Percentiles rank a stretch among this genome's conserved stretches.
Conservation (phyloP, 164 flowering plant genomes). For the Macadamia tetraphylla region DNA sequence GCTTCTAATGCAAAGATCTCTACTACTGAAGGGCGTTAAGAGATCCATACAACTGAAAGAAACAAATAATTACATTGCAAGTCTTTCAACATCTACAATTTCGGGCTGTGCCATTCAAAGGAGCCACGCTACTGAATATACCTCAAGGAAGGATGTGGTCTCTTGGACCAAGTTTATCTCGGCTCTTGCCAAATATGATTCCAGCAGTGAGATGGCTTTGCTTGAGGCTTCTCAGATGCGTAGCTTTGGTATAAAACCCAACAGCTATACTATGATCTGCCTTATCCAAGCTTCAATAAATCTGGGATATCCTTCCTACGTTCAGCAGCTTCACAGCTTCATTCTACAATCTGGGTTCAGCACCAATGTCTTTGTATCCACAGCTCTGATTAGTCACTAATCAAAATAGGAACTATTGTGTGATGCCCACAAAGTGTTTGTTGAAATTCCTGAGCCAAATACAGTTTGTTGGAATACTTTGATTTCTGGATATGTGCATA, state of each 20-base stretch:
- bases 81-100: too few relatives aligned
- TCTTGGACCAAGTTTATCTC: too few relatives aligned
- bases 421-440: conserved; percentile 48
- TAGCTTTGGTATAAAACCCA: conserved; percentile 20
- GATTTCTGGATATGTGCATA: conserved; percentile 49
- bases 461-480: conserved; percentile 64
- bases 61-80: too few relatives aligned
- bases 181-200: too few relatives aligned
- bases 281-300: conserved; percentile 32
- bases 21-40: neutral
- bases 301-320: conserved; percentile 21
- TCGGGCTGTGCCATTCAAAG: too few relatives aligned
- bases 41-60: too few relatives aligned
- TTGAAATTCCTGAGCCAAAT: conserved; percentile 52
- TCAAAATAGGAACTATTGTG: conserved; percentile 20
- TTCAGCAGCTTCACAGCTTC: conserved; percentile 44
- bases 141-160: too few relatives aligned
- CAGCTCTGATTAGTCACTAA: conserved; percentile 40
- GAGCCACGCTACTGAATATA: too few relatives aligned
- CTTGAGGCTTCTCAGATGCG: conserved; percentile 18
- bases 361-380: conserved; percentile 34
- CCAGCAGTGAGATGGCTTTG: too few relatives aligned
- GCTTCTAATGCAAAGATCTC: neutral
- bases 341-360: conserved; percentile 40
- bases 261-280: conserved; percentile 31